phyloP scores from a whole-genome alignment of 345 rosid species.

The Arabidopsis thaliana region DNA sequence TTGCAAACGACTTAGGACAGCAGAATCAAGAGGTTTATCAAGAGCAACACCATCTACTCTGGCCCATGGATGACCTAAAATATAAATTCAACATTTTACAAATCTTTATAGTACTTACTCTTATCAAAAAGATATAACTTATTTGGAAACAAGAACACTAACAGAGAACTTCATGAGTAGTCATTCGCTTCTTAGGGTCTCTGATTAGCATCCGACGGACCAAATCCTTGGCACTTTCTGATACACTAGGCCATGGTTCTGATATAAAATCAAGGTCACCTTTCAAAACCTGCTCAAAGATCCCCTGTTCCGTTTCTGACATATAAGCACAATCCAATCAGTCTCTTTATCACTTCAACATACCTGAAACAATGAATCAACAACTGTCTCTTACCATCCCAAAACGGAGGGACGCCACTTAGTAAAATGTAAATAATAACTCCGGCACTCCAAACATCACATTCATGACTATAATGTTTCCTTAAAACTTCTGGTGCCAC shows the following conservation, averaged over 20 bases:
- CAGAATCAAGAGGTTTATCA: slow-evolving; percentile 94
- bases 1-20: slow-evolving; percentile 82
- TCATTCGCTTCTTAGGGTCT: slow-evolving; percentile 81
- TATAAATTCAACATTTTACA: slow-evolving; percentile 10
- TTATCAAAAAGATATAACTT: not conserved
- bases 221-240: slow-evolving; percentile 87
- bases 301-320: slow-evolving; percentile 96
- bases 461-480: slow-evolving; percentile 85
- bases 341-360: slow-evolving; percentile 36
- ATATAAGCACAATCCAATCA: slow-evolving; percentile 27
- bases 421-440: slow-evolving; percentile 88
- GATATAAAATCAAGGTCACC: slow-evolving; percentile 89
- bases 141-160: slow-evolving; percentile 45
- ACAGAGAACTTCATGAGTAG: slow-evolving; percentile 92
- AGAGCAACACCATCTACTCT: slow-evolving; percentile 84
- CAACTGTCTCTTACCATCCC: slow-evolving; percentile 75
- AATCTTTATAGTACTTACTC: not conserved
- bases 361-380: slow-evolving; percentile 5
- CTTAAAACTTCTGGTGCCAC: slow-evolving; percentile 96
- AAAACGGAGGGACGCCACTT: slow-evolving; percentile 95
- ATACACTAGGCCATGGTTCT: slow-evolving; percentile 97
- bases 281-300: slow-evolving; percentile 92
- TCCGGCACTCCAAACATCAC: slow-evolving; percentile 99
- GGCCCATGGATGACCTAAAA: slow-evolving; percentile 96
- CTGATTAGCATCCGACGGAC: slow-evolving; percentile 83